Conservation (phyloP, 2,329 filamentous ascomycete species). For the Arthroderma sp. region DNA sequence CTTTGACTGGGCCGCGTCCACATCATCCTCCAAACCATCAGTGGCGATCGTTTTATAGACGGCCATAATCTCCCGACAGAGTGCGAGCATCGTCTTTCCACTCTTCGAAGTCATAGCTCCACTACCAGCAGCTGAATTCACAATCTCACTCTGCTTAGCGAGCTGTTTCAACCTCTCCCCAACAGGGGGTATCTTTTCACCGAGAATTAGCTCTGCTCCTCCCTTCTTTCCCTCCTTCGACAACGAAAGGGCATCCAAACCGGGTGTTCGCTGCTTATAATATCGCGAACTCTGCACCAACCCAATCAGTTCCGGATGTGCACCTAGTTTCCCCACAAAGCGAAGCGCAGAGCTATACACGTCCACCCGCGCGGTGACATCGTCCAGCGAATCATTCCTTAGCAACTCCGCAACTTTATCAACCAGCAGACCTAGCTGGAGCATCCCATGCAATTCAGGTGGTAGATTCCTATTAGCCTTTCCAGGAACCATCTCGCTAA, state of each 20-base stretch:
- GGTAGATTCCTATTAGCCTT: constrained; percentile 15
- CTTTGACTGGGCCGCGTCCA: constrained; percentile 1
- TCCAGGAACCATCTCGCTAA: constrained; percentile 7
- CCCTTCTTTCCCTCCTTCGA: not conserved
- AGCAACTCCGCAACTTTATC: constrained; percentile 27
- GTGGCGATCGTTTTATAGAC: constrained; percentile 16
- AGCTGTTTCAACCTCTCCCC: constrained; percentile 16
- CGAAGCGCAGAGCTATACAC: constrained; percentile 29
- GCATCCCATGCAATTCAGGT: constrained; percentile 18
- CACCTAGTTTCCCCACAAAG: constrained; percentile 26
- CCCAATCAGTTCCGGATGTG: constrained; percentile 18
- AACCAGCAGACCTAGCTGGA: constrained; percentile 24
- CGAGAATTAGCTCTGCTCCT: constrained; percentile 4
- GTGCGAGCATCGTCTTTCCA: constrained; percentile 18
- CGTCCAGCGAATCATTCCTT: constrained; percentile 29
- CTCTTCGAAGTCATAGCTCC: constrained; percentile 14
- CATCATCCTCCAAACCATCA: constrained; percentile 6
- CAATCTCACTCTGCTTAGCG: constrained; percentile 19
- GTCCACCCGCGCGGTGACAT: constrained; percentile 18
- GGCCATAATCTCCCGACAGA: constrained; percentile 21
- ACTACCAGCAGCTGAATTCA: constrained; percentile 15
- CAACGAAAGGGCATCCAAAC: constrained; percentile 23
- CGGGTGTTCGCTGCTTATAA: constrained; percentile 21
- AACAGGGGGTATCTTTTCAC: constrained; percentile 7
- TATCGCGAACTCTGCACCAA: constrained; percentile 24